Base-by-base conservation (phyloP, 1,139 yeast species). In the Sugiyamaella sp. region DNA sequence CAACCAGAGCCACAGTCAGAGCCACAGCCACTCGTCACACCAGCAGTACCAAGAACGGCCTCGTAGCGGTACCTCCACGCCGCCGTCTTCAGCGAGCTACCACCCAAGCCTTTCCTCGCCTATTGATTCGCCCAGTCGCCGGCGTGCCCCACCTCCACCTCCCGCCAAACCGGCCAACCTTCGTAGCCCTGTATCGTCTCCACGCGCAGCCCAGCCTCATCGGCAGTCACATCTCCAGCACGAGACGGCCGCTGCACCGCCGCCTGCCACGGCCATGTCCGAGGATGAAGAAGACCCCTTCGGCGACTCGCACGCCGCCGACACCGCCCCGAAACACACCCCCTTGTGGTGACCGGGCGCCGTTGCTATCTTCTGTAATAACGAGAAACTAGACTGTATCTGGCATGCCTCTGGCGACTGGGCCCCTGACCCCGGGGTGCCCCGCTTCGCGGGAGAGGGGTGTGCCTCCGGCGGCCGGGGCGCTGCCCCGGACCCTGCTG, bases 241-340 rank as follows among this genome's bases (percentile, higher is more conserved):
- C n/a, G n/a, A n/a, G n/a, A n/a, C n/a, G n/a, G 29, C 29, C 10
- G 29, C 40, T 19, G 21, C 24, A 16, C 37, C 19, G 39, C n/a
- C n/a, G n/a, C n/a, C n/a, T n/a, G n/a, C n/a, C n/a, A 50, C 8
- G 57, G 53, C 3, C 64, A 59, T 1, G 8, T 5, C 35, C 35
- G 66, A 60, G 2, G 68, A 71, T 33, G 77, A 71, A 2, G 78
- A 80, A 53, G 82, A 86, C 69, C 95, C 95, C 1, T 86, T 86
- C 71, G 89, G 86, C 9, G 93, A 86, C 64, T 73, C 76, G 16
- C 74, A 85, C 60, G 81, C 37, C 21, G 57, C 50, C 1, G 52
- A 44, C 33, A 60, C 57, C 10, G 47, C 50, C 20, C 66, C 65
- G 6, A 55, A 56, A 44, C 65, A 63, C 47, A 61, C 64, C 12